Evolutionary conservation across 345 rosid species (phyloP).

Genomic region (Rhodomyrtus tomentosa): DNA sequence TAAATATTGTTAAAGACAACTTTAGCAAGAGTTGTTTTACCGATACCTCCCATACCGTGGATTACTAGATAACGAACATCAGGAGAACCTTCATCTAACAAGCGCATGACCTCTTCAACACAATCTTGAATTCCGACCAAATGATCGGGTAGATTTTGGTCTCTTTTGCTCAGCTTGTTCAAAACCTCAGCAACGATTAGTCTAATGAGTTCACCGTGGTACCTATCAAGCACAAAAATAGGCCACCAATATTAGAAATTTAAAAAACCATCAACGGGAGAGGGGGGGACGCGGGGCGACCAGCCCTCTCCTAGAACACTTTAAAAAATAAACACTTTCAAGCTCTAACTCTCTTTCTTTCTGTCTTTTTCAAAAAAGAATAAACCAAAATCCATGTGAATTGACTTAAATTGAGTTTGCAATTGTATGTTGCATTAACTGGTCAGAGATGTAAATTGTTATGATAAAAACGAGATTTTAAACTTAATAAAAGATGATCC

Average conservation of each 20-base stretch:
- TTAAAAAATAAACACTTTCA: too few species aligned
- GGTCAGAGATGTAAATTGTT: too few species aligned
- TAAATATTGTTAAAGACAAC: not conserved
- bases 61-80: not conserved
- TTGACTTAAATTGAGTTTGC: too few species aligned
- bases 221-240: not conserved
- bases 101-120: not conserved
- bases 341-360: too few species aligned
- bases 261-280: too few species aligned
- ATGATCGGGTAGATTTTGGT: not conserved
- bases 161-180: not conserved
- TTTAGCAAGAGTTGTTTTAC: not conserved
- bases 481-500: too few species aligned
- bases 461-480: too few species aligned
- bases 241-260: not conserved
- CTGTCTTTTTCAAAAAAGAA: too few species aligned
- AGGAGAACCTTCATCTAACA: not conserved
- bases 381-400: too few species aligned
- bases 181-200: not conserved
- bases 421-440: too few species aligned
- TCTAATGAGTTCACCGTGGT: accelerated
- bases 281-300: too few species aligned
- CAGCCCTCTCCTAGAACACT: too few species aligned
- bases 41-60: not conserved
- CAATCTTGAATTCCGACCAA: not conserved